Evolutionary conservation across 1,284 basidiomycete genomes (phyloP).

Genomic region (Hymenochaete sp.): DNA sequence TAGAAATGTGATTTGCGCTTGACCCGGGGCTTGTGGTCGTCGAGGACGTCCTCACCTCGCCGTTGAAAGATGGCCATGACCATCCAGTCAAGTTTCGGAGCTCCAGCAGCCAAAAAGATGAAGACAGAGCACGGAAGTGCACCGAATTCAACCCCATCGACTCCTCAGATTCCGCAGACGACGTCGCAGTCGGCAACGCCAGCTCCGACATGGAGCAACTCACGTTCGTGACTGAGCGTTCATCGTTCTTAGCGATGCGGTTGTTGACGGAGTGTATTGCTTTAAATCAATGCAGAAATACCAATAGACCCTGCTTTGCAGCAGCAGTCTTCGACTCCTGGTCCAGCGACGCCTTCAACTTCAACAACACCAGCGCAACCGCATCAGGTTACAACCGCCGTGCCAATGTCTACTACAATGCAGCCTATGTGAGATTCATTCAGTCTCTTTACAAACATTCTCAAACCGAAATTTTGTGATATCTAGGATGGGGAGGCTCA

Average conservation of each 20-base stretch:
- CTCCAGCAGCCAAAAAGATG: slow-evolving; percentile 17
- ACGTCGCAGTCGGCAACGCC: slow-evolving; percentile 14
- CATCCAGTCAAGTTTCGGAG: slow-evolving; percentile 8
- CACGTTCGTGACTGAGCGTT: slow-evolving; percentile 28
- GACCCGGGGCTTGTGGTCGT: too few relatives aligned
- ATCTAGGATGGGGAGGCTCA: slow-evolving; percentile 25
- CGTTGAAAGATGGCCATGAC: slow-evolving; percentile 18
- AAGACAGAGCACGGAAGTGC: slow-evolving; percentile 15
- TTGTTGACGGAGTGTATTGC: slow-evolving; percentile 3
- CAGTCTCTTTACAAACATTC: not conserved
- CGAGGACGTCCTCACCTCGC: too few relatives aligned
- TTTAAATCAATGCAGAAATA: slow-evolving; percentile 40
- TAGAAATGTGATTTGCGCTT: too few relatives aligned
- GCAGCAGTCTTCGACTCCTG: slow-evolving; percentile 34
- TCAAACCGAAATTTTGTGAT: slow-evolving; percentile 1
- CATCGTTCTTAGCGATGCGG: slow-evolving; percentile 17
- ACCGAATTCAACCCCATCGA: slow-evolving; percentile 1
- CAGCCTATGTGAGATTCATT: slow-evolving; percentile 28
- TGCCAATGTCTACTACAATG: not conserved
- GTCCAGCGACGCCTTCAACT: not conserved
- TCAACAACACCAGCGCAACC: not conserved
- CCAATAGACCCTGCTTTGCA: slow-evolving; percentile 64
- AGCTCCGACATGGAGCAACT: slow-evolving; percentile 34
- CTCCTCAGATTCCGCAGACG: slow-evolving; percentile 22
- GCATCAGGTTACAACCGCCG: not conserved